These are phyloP conservation scores for Wickerhamiella musiphila DNA, from an alignment of 805 yeast genomes.

Conservation along the genomic window DNA sequence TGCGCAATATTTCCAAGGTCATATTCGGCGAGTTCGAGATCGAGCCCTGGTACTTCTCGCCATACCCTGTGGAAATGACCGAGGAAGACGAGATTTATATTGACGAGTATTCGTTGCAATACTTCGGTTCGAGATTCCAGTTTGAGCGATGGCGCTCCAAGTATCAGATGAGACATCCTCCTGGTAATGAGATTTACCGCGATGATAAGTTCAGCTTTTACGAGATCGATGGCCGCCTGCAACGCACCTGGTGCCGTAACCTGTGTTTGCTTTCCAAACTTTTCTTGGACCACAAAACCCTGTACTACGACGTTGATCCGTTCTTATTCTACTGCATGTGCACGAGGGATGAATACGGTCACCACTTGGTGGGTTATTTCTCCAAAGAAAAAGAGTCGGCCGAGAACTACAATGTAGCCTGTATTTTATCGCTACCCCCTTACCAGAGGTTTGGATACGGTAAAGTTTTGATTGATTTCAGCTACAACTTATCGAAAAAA, in stretches of 20 bases:
- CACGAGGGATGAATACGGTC: slow-evolving; percentile 72
- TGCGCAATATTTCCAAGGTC: slow-evolving; percentile 61
- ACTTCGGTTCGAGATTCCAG: slow-evolving; percentile 77
- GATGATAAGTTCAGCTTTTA: slow-evolving; percentile 87
- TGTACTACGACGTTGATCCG: slow-evolving; percentile 96
- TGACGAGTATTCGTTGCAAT: slow-evolving; percentile 79
- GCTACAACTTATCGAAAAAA: slow-evolving; percentile 73
- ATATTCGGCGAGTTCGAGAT: slow-evolving; percentile 80
- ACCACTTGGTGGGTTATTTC: slow-evolving; percentile 89
- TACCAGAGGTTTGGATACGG: slow-evolving; percentile 95
- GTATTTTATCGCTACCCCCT: slow-evolving; percentile 90
- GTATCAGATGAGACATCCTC: slow-evolving; percentile 86
- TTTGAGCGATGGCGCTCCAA: slow-evolving; percentile 82
- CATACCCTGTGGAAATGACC: slow-evolving; percentile 87
- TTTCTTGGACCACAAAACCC: slow-evolving; percentile 87
- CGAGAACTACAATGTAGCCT: slow-evolving; percentile 89
- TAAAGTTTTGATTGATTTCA: slow-evolving; percentile 75
- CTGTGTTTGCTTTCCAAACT: slow-evolving; percentile 77
- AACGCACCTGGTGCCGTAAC: slow-evolving; percentile 94
- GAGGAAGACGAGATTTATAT: slow-evolving; percentile 82
- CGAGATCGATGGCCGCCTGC: slow-evolving; percentile 93
- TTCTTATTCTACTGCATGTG: slow-evolving; percentile 95
- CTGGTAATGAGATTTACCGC: slow-evolving; percentile 93
- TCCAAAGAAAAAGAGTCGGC: slow-evolving; percentile 95
- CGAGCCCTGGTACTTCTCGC: slow-evolving; percentile 98